A percentile compares a stretch with the other conserved stretches of the same genome.
These are phyloP conservation scores for Metschnikowia vanudenii DNA, from an alignment of 805 yeast species.

Conservation along the genomic window DNA sequence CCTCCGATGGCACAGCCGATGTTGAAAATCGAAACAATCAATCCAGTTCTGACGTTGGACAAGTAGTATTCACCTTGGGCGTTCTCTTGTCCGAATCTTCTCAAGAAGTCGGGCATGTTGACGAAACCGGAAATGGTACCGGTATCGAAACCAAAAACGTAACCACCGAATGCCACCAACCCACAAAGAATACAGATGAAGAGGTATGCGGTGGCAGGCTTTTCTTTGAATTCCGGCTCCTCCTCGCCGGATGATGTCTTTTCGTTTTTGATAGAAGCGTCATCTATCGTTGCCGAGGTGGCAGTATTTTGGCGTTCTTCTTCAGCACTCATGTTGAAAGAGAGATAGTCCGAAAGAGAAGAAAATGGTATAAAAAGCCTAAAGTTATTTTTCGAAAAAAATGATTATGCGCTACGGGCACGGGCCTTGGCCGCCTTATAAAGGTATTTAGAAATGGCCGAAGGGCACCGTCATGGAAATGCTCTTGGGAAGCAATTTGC, in stretches of 20 bases:
- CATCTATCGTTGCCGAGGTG: constrained; percentile 11
- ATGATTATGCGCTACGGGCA: neutral
- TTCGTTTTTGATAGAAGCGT: constrained; percentile 8
- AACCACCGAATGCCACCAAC: constrained; percentile 74
- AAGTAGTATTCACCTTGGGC: constrained; percentile 41
- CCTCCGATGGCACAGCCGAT: constrained; percentile 76
- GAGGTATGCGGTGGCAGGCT: constrained; percentile 22
- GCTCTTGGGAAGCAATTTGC: constrained; percentile 1
- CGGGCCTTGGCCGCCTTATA: constrained; percentile 1
- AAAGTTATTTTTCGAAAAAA: neutral
- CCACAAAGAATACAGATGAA: constrained; percentile 44
- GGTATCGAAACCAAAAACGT: constrained; percentile 75
- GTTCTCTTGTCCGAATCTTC: constrained; percentile 49
- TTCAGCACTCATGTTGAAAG: constrained; percentile 4
- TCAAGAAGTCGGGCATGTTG: constrained; percentile 55
- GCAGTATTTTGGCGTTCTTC: constrained; percentile 7
- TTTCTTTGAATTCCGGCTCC: constrained; percentile 10
- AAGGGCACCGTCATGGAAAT: neutral
- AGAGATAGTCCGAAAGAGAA: neutral
- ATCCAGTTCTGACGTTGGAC: constrained; percentile 49
- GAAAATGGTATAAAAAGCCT: neutral
- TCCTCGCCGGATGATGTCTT: constrained; percentile 5
- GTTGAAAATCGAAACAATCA: constrained; percentile 57
- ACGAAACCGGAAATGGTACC: constrained; percentile 76
- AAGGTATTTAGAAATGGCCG: neutral